phyloP scores from a whole-genome alignment of 1,284 basidiomycete genomes.

The Coniophora puteana region DNA sequence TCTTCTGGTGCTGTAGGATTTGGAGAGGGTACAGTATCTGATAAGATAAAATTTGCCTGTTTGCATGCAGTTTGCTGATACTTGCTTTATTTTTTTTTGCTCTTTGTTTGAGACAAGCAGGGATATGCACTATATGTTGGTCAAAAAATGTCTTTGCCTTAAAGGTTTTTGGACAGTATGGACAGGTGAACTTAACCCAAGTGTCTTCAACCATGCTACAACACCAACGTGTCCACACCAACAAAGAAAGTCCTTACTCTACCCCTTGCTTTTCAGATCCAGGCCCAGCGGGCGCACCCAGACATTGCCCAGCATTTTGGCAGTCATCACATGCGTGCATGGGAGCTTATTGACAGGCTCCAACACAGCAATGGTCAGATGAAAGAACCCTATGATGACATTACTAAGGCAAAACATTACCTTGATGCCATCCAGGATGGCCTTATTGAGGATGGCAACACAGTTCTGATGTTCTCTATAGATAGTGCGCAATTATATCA shows the following conservation, averaged over 20 bases:
- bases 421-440: background rate
- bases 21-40: too few relatives aligned
- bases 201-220: too few relatives aligned
- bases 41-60: too few relatives aligned
- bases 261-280: slow-evolving; percentile 33
- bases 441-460: background rate
- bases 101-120: too few relatives aligned
- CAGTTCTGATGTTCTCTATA: background rate
- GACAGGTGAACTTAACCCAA: too few relatives aligned
- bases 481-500: background rate
- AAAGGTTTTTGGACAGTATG: too few relatives aligned
- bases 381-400: background rate
- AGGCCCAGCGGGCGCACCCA: slow-evolving; percentile 22
- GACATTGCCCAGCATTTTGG: slow-evolving; percentile 20
- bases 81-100: too few relatives aligned
- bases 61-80: too few relatives aligned
- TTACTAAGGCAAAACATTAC: background rate
- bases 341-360: slow-evolving; percentile 5
- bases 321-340: slow-evolving; percentile 8
- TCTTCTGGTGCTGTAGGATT: too few relatives aligned
- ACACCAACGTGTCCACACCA: too few relatives aligned
- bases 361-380: slow-evolving; percentile 1
- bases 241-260: slow-evolving; percentile 28
- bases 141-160: too few relatives aligned
- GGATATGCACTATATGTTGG: too few relatives aligned